phyloP scores from a whole-genome alignment of 2,329 filamentous ascomycete genomes.

The Camillea tinctor region DNA sequence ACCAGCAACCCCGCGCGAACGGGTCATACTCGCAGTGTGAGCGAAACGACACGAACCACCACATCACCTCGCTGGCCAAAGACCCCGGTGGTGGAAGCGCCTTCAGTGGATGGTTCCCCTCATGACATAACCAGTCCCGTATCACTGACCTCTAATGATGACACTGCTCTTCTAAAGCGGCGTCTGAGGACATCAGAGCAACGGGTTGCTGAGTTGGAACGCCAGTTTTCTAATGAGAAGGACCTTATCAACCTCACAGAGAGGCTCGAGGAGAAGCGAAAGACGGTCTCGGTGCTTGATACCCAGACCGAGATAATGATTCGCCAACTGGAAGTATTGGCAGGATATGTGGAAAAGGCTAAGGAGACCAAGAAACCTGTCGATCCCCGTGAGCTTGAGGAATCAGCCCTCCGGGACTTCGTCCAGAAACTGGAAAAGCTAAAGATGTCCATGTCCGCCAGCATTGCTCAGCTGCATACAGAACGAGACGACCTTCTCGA shows the following conservation, averaged over 20 bases:
- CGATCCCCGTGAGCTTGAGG: slow-evolving; percentile 79
- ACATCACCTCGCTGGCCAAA: slow-evolving; percentile 69
- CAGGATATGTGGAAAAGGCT: slow-evolving; percentile 81
- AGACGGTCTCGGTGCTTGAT: slow-evolving; percentile 91
- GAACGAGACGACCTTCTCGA: slow-evolving; percentile 81
- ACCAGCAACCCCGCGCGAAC: slow-evolving; percentile 42
- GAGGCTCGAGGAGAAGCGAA: slow-evolving; percentile 87
- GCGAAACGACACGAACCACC: slow-evolving; percentile 64
- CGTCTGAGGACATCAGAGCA: slow-evolving; percentile 81
- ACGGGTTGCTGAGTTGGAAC: slow-evolving; percentile 80
- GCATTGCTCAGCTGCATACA: slow-evolving; percentile 59
- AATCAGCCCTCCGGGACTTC: slow-evolving; percentile 87
- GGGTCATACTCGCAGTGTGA: slow-evolving; percentile 61
- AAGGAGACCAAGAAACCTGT: slow-evolving; percentile 80
- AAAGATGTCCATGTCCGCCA: slow-evolving; percentile 56
- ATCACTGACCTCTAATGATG: slow-evolving; percentile 60
- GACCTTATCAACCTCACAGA: slow-evolving; percentile 76
- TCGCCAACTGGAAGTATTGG: slow-evolving; percentile 83
- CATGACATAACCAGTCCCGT: slow-evolving; percentile 73
- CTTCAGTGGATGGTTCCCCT: slow-evolving; percentile 44
- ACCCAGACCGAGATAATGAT: slow-evolving; percentile 96
- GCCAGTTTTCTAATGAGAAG: slow-evolving; percentile 67
- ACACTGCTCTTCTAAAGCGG: slow-evolving; percentile 65
- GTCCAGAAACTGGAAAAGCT: slow-evolving; percentile 70
- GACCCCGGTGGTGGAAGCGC: slow-evolving; percentile 57